These are phyloP conservation scores for Imleria badia DNA, from an alignment of 768 basidiomycete species.

Conservation along the genomic window DNA sequence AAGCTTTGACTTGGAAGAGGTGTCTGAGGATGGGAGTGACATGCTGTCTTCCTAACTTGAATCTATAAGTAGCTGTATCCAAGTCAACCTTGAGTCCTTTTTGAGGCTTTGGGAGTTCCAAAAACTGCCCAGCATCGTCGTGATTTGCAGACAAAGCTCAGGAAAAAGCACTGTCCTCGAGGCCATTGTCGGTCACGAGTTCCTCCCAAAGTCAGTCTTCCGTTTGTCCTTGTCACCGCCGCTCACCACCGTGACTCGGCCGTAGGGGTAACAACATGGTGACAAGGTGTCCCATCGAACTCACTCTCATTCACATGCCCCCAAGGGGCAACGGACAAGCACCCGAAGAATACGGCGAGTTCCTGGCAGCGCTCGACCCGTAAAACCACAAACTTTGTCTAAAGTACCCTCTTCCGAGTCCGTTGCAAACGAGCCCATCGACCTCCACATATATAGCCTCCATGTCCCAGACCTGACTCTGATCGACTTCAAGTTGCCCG, in stretches of 20 bases:
- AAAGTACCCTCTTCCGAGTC: slow-evolving; percentile 88
- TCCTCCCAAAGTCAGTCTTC: slow-evolving; percentile 89
- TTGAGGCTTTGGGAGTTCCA: too few species aligned
- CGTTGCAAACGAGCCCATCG: slow-evolving; percentile 93
- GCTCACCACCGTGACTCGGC: slow-evolving; percentile 1
- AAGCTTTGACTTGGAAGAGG: too few species aligned
- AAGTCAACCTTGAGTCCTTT: too few species aligned
- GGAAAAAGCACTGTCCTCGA: slow-evolving; percentile 98
- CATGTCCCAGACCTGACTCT: slow-evolving; percentile 96
- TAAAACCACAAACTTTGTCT: slow-evolving; percentile 86
- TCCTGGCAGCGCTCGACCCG: slow-evolving; percentile 89
- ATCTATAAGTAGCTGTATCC: too few species aligned
- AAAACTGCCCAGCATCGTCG: slow-evolving; percentile 97
- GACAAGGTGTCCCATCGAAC: slow-evolving; percentile 95
- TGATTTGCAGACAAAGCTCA: slow-evolving; percentile 97
- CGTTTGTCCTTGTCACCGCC: background rate
- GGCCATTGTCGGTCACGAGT: slow-evolving; percentile 96
- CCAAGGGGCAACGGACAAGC: slow-evolving; percentile 44
- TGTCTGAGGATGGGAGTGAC: too few species aligned
- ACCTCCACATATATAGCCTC: slow-evolving; percentile 94
- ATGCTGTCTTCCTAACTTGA: too few species aligned
- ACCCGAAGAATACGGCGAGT: slow-evolving; percentile 86
- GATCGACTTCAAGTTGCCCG: slow-evolving; percentile 96
- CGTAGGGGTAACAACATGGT: slow-evolving; percentile 98
- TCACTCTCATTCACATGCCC: slow-evolving; percentile 94